phyloP scores from a whole-genome alignment of 1,284 basidiomycete species.

The Melampsora allii-populina region DNA sequence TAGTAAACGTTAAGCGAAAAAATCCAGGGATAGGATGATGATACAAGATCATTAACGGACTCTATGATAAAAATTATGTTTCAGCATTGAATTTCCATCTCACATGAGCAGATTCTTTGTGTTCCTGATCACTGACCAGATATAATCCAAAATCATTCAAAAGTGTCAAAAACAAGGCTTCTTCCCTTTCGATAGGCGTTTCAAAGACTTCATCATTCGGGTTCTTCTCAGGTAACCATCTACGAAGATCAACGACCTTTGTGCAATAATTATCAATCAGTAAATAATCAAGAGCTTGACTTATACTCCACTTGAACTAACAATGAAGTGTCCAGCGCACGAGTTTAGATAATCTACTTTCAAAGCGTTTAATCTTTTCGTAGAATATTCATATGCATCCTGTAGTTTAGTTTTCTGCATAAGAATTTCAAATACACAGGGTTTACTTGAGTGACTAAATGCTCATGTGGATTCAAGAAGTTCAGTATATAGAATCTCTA shows the following conservation, averaged over 20 bases:
- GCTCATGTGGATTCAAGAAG: not conserved
- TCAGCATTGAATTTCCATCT: not conserved
- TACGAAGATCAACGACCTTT: not conserved
- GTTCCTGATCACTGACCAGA: not conserved
- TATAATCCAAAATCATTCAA: not conserved
- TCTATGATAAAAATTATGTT: not conserved
- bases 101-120: no score
- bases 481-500: not conserved
- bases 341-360: not conserved
- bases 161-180: not conserved
- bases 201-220: not conserved
- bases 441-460: not conserved
- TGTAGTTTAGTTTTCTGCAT: not conserved
- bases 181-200: not conserved
- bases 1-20: constrained; percentile 23
- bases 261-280: not conserved
- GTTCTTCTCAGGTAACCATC: not conserved
- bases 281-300: not conserved
- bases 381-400: not conserved
- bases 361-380: not conserved
- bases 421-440: not conserved
- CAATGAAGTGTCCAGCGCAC: not conserved
- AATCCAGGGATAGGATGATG: constrained; percentile 34
- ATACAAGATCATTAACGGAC: constrained; percentile 12
- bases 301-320: not conserved